These are phyloP conservation scores for Eruca vesicaria DNA, from an alignment of 441 rosid species.

Conservation along the genomic window DNA sequence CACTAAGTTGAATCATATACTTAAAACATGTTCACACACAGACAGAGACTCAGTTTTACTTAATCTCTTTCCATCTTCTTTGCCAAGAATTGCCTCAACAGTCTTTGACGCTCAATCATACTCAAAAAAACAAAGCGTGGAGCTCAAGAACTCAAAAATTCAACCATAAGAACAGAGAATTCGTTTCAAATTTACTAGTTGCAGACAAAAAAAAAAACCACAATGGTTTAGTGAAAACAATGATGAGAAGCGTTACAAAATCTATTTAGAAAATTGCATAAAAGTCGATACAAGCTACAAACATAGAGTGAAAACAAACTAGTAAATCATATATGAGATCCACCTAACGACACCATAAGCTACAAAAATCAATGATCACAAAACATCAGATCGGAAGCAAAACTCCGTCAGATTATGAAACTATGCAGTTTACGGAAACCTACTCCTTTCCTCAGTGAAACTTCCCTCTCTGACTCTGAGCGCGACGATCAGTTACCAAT, in stretches of 20 bases:
- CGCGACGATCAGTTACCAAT: slow-evolving; percentile 74
- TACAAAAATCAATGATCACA: slow-evolving; percentile 19
- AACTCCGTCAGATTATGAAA: slow-evolving; percentile 14
- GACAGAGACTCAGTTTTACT: not conserved
- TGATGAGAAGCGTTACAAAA: not conserved
- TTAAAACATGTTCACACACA: not conserved
- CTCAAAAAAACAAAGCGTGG: not conserved
- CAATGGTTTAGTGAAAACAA: too few species aligned
- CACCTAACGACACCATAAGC: not conserved
- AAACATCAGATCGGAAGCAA: slow-evolving; percentile 4
- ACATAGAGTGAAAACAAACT: not conserved
- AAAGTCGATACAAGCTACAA: not conserved
- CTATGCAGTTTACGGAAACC: not conserved
- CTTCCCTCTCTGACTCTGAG: slow-evolving; percentile 77
- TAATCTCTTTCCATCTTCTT: not conserved
- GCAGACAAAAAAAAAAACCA: too few species aligned
- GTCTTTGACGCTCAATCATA: not conserved
- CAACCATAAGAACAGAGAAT: not conserved
- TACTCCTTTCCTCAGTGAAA: slow-evolving; percentile 45
- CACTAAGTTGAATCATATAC: not conserved
- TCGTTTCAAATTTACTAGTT: not conserved
- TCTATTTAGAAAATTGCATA: not conserved
- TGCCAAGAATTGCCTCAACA: not conserved
- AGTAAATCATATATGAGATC: slow-evolving; percentile 9
- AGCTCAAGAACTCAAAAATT: slow-evolving; percentile 2